These are phyloP conservation scores for Tylopilus balloui DNA, from an alignment of 768 basidiomycete genomes.

Conservation along the genomic window DNA sequence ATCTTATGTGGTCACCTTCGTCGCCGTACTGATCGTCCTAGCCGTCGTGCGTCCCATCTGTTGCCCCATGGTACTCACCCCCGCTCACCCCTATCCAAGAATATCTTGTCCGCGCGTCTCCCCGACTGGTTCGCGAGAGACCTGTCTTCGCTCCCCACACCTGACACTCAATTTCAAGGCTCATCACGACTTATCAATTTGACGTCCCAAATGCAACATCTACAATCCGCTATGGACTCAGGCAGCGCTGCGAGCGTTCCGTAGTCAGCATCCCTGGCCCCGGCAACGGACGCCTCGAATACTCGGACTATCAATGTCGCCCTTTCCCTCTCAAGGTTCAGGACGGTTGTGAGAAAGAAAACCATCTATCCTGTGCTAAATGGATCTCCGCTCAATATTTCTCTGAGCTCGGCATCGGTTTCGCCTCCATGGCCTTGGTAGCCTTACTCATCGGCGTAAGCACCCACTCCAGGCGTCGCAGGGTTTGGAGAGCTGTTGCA, in stretches of 20 bases:
- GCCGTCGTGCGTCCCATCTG: slow-evolving; percentile 42
- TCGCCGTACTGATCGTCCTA: slow-evolving; percentile 48
- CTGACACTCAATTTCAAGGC: slow-evolving; percentile 36
- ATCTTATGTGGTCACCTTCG: slow-evolving; percentile 62
- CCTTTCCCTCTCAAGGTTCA: slow-evolving; percentile 54
- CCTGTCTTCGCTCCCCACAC: slow-evolving; percentile 14
- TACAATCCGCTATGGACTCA: slow-evolving; percentile 57
- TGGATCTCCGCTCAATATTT: slow-evolving; percentile 72
- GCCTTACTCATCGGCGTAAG: slow-evolving; percentile 65
- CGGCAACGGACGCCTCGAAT: slow-evolving; percentile 41
- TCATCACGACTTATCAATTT: slow-evolving; percentile 31
- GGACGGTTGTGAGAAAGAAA: slow-evolving; percentile 48
- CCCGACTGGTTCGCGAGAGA: slow-evolving; percentile 56
- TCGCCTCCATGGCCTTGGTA: slow-evolving; percentile 52
- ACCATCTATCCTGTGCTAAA: slow-evolving; percentile 53
- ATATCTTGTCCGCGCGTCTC: slow-evolving; percentile 49
- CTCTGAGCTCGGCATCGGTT: slow-evolving; percentile 60
- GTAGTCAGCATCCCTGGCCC: slow-evolving; percentile 47
- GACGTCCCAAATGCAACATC: slow-evolving; percentile 46
- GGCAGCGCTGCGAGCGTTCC: slow-evolving; percentile 51
- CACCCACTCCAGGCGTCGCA: slow-evolving; percentile 66
- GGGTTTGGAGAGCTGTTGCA: slow-evolving; percentile 74
- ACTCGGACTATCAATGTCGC: slow-evolving; percentile 58
- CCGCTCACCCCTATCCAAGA: slow-evolving; percentile 36
- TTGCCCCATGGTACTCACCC: neutral